Base-by-base conservation (phyloP, 1,139 yeast genomes). In the Suhomyces ambrosiae region DNA sequence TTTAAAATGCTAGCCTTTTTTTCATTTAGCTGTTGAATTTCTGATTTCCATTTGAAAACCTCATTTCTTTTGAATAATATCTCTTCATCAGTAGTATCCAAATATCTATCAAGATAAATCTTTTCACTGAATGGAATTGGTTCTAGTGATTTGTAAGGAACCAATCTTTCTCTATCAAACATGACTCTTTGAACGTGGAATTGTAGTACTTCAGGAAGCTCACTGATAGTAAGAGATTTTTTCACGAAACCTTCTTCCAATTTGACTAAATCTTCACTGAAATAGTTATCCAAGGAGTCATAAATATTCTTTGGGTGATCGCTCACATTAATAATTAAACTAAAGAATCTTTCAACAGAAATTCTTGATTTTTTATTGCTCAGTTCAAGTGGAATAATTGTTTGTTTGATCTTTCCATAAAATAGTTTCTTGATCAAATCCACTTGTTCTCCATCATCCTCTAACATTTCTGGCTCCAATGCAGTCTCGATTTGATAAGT, bases 401-500 rank as follows among this genome's bases (percentile, higher is more conserved):
- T 68, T 49, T 71, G 76, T 40, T 71, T 70, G 13, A 71, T 70
- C 40, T 67, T 68, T 6, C 97, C 97, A 54, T 82, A 88, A 52
- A 92, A 92, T 30, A 92, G 65, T 33, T 76, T 71, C 54, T 90
- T 90, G 33, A 90, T 74, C 30, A 87, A 58, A 60, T 90, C 97
- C 33, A 72, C 60, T 54, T 90, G 97, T 55, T 90, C 97, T 14
- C 86, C 82, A 52, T 86, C 94, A 3, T 75, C 79, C 37, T 81
- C 86, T 24, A 85, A 64, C 2, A 60, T 58, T 10, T 70, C 69
- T 0, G 96, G 95, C 32, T 78, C 80, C 44, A 86, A 71, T 0
- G 96, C 95, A n/a, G 95, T 87, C 55, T 90, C 97, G 21, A 90
- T 68, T 58, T 90, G 97, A 47, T 83, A 86, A n/a, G 90, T 71